Evolutionary conservation across 352 stramenopile species (phyloP).

Genomic region (Plasmopara viticola): DNA sequence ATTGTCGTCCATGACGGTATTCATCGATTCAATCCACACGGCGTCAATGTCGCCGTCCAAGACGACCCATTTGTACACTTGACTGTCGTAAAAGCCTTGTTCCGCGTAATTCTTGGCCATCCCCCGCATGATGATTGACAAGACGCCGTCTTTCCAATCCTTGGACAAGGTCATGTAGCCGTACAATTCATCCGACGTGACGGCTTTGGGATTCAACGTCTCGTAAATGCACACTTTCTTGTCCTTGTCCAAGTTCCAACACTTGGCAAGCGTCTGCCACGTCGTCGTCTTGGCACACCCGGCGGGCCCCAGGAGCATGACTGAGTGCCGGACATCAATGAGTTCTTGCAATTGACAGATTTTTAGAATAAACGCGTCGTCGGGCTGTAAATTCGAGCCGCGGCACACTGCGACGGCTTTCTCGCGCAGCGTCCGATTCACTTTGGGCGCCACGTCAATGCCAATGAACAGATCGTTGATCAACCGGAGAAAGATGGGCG

Average conservation of each 20-base stretch:
- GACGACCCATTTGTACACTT: conserved; percentile 88
- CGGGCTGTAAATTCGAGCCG: conserved; percentile 75
- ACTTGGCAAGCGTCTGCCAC: conserved; percentile 81
- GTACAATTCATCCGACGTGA: conserved; percentile 91
- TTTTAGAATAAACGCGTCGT: conserved; percentile 84
- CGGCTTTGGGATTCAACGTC: conserved; percentile 83
- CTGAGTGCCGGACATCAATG: conserved; percentile 83
- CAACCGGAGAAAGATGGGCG: conserved; percentile 81
- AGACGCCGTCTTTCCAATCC: conserved; percentile 85
- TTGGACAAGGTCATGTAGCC: conserved; percentile 89
- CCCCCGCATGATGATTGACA: conserved; percentile 88
- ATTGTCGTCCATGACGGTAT: conserved; percentile 98
- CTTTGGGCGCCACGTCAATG: conserved; percentile 91
- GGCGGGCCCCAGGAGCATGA: conserved; percentile 79
- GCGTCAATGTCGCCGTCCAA: conserved; percentile 85
- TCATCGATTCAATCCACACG: conserved; percentile 92
- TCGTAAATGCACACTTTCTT: conserved; percentile 88
- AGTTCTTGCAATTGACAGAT: conserved; percentile 84
- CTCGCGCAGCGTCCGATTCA: conserved; percentile 88
- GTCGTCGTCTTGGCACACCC: conserved; percentile 83
- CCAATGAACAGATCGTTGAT: conserved; percentile 90
- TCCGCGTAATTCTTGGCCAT: conserved; percentile 88
- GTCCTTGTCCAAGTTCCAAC: conserved; percentile 83
- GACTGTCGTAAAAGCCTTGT: conserved; percentile 93
- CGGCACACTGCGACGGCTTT: conserved; percentile 91